These are phyloP conservation scores for Phytophthora constricta DNA, from an alignment of 352 stramenopile genomes.

Conservation along the genomic window DNA sequence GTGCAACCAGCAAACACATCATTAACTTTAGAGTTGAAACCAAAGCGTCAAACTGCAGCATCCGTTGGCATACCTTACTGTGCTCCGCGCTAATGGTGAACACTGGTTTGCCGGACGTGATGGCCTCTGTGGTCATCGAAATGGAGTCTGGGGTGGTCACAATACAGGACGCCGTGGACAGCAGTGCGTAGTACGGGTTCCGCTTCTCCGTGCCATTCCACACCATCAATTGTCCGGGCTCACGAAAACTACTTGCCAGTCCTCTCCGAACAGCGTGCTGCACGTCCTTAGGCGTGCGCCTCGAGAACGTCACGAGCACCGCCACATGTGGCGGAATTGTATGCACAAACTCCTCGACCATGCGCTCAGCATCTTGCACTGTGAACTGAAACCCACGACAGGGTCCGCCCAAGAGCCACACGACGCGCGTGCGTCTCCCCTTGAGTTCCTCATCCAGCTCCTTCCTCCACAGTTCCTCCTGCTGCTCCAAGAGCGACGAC, in stretches of 20 bases:
- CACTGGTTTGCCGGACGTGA: slow-evolving; percentile 61
- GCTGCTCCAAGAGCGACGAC: slow-evolving; percentile 28
- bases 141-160: slow-evolving; percentile 82
- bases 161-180: slow-evolving; percentile 54
- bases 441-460: slow-evolving; percentile 36
- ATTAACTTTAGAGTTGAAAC: background rate
- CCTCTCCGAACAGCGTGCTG: slow-evolving; percentile 40
- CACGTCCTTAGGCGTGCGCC: slow-evolving; percentile 58
- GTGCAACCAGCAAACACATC: slow-evolving; percentile 1
- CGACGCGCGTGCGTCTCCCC: slow-evolving; percentile 30
- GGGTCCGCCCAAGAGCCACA: slow-evolving; percentile 69
- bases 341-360: slow-evolving; percentile 50
- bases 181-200: slow-evolving; percentile 73
- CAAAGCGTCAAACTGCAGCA: background rate
- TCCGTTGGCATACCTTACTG: slow-evolving; percentile 43
- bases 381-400: slow-evolving; percentile 72
- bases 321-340: slow-evolving; percentile 26
- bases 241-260: slow-evolving; percentile 23
- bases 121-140: slow-evolving; percentile 84
- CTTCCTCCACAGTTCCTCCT: slow-evolving; percentile 30
- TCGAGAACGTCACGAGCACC: slow-evolving; percentile 75
- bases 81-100: slow-evolving; percentile 52
- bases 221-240: slow-evolving; percentile 46
- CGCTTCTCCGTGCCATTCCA: slow-evolving; percentile 52
- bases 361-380: slow-evolving; percentile 35